Conservation (phyloP, 164 flowering plant species). For the Piper longum region DNA sequence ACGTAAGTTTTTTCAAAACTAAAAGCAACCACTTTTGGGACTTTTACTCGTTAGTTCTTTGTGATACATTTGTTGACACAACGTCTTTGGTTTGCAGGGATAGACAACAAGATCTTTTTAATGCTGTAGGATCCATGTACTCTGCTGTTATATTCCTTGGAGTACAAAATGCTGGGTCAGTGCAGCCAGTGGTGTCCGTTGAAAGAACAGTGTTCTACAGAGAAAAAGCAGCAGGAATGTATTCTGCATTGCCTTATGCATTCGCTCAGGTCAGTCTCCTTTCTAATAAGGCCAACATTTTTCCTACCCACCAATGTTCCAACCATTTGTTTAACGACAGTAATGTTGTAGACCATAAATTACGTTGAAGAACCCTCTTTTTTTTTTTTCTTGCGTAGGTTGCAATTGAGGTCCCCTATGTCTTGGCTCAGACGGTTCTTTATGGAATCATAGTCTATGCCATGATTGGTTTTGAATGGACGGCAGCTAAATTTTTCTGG, state of each 20-base stretch:
- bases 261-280: conserved; percentile 30
- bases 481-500: conserved; percentile 44
- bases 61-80: neutral
- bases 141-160: conserved; percentile 41
- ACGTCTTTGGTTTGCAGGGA: conserved; percentile 10
- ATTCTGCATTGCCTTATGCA: conserved; percentile 49
- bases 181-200: conserved; percentile 45
- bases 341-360: neutral
- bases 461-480: conserved; percentile 60
- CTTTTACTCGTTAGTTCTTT: neutral
- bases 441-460: conserved; percentile 40
- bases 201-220: conserved; percentile 49
- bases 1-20: conserved; percentile 9
- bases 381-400: conserved; percentile 15
- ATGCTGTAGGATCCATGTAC: conserved; percentile 58
- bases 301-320: neutral
- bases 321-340: neutral
- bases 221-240: conserved; percentile 54
- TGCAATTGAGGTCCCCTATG: conserved; percentile 36
- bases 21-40: neutral
- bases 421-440: conserved; percentile 23
- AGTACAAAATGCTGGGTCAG: conserved; percentile 34
- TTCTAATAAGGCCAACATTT: neutral
- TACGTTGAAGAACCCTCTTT: neutral
- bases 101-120: conserved; percentile 28